Evolutionary conservation across 2,329 filamentous ascomycete species (phyloP).

Genomic region (Trichoderma hamatum): DNA sequence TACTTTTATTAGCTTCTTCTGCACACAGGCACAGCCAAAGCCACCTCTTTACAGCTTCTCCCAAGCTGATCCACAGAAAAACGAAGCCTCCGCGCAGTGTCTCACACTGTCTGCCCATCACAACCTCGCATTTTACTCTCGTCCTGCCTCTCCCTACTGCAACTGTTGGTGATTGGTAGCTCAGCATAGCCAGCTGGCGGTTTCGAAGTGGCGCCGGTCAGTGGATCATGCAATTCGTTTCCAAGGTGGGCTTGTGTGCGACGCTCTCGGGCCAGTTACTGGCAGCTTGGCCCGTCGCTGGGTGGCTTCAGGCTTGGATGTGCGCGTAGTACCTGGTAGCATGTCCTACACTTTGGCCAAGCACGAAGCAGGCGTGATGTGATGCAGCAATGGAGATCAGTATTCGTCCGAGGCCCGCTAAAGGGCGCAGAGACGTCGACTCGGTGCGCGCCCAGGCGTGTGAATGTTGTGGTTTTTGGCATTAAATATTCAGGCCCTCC

Average conservation of each 20-base stretch:
- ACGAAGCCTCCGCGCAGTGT: conserved; percentile 10
- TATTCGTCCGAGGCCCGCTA: neutral
- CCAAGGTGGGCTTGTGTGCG: conserved; percentile 18
- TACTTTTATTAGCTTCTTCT: neutral
- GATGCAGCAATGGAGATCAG: neutral
- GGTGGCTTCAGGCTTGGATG: neutral
- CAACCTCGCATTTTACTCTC: conserved; percentile 15
- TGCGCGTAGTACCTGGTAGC: neutral
- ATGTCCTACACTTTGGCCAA: neutral
- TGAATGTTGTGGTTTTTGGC: neutral
- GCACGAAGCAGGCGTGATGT: neutral
- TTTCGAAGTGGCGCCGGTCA: conserved; percentile 15
- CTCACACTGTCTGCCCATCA: conserved; percentile 24
- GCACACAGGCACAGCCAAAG: neutral
- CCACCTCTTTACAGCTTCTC: neutral
- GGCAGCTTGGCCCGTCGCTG: neutral
- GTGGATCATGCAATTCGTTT: conserved; percentile 13
- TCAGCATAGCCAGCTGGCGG: conserved; percentile 1
- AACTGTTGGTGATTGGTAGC: neutral
- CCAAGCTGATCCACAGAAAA: neutral
- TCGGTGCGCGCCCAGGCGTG: neutral
- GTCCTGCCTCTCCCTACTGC: neutral
- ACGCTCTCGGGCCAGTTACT: conserved; percentile 15
- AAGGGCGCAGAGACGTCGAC: neutral
- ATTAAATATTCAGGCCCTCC: conserved; percentile 18